Evolutionary conservation across 2,329 filamentous ascomycete species (phyloP).

Genomic region (Colletotrichum magnum): DNA sequence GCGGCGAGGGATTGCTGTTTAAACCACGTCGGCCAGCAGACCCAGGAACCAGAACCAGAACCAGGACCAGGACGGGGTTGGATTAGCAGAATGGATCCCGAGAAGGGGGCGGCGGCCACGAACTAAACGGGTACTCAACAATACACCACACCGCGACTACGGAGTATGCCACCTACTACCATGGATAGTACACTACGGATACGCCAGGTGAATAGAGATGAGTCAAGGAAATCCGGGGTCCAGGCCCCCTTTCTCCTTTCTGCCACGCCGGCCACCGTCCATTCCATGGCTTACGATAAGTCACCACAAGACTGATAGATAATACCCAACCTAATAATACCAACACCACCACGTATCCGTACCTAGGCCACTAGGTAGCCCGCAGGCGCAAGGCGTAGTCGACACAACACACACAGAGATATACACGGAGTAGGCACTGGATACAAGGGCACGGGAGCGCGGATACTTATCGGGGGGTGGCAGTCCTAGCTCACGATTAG

Average conservation of each 20-base stretch:
- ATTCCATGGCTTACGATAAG: conserved; percentile 20
- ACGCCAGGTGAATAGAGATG: conserved; percentile 22
- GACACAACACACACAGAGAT: conserved; percentile 16
- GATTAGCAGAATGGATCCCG: conserved; percentile 34
- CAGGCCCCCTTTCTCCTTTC: conserved; percentile 17
- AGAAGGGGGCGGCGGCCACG: conserved; percentile 13
- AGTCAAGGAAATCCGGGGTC: conserved; percentile 42
- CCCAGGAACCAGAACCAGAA: too few relatives aligned
- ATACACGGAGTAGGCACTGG: conserved; percentile 30
- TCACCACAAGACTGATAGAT: conserved; percentile 9
- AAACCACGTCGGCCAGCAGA: conserved; percentile 15
- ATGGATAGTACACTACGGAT: too few relatives aligned
- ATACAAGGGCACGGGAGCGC: conserved; percentile 22
- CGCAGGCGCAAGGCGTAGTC: not conserved
- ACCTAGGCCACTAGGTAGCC: not conserved
- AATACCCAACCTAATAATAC: conserved; percentile 6
- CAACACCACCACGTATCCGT: too few relatives aligned
- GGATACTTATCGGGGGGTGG: conserved; percentile 11
- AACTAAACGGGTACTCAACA: not conserved
- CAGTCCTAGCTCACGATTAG: conserved; percentile 25
- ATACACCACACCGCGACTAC: too few relatives aligned
- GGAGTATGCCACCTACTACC: too few relatives aligned
- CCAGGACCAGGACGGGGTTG: conserved; percentile 24
- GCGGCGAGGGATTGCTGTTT: conserved; percentile 27
- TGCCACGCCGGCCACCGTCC: conserved; percentile 9